Percentiles rank a stretch among this genome's conserved stretches.
phyloP scores from a whole-genome alignment of 345 rosid genomes.

The Punica granatum region DNA sequence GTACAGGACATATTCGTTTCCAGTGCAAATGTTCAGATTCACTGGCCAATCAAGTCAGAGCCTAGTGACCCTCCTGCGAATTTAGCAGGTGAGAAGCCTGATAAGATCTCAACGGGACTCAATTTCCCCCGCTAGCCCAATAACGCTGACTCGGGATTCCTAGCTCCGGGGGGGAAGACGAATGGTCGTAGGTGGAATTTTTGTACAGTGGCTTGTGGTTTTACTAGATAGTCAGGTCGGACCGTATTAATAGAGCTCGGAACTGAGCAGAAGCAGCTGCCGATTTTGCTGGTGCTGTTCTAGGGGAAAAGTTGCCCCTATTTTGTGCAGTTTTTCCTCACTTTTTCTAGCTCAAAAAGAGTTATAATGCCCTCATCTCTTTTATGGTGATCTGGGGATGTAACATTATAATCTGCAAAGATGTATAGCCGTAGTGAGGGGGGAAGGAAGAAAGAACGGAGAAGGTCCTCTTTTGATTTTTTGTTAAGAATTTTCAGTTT shows the following conservation, averaged over 20 bases:
- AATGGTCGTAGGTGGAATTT: neutral
- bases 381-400: neutral
- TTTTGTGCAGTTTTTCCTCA: neutral
- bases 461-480: no score
- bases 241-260: neutral
- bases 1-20: neutral
- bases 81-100: neutral
- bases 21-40: neutral
- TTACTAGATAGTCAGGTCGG: neutral
- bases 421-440: neutral
- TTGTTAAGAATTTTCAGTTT: no score
- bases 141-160: neutral
- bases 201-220: constrained; percentile 3
- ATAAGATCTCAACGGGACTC: neutral
- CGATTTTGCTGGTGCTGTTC: neutral
- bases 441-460: neutral
- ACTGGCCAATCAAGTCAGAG: neutral
- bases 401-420: neutral
- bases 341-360: neutral
- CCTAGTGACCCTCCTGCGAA: neutral
- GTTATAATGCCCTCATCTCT: no score
- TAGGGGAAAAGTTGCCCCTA: neutral
- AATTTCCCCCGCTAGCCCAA: neutral
- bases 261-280: neutral
- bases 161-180: neutral